These are phyloP conservation scores for Lipomyces yamadae DNA, from an alignment of 805 yeast species.

Conservation along the genomic window DNA sequence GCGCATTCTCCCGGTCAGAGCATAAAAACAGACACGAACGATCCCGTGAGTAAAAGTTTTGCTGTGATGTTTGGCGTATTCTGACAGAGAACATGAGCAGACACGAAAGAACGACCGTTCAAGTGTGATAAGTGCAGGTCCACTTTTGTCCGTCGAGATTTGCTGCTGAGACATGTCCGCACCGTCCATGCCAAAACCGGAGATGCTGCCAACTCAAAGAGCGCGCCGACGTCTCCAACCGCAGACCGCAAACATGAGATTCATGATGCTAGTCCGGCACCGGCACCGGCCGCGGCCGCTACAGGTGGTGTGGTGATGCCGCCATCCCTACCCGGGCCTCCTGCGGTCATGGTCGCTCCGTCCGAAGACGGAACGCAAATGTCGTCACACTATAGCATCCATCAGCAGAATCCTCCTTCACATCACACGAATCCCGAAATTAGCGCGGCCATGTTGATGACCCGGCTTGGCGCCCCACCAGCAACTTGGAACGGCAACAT, in stretches of 20 bases:
- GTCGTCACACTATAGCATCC: neutral
- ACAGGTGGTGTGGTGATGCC: neutral
- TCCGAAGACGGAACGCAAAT: neutral
- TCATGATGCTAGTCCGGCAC: too few relatives aligned
- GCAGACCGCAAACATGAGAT: neutral
- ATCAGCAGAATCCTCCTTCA: neutral
- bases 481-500: neutral
- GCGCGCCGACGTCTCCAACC: neutral
- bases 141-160: slow-evolving; percentile 76
- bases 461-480: slow-evolving; percentile 24
- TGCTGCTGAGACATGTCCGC: slow-evolving; percentile 74
- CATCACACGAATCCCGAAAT: slow-evolving; percentile 14
- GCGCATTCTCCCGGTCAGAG: slow-evolving; percentile 79
- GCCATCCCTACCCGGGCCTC: slow-evolving; percentile 11
- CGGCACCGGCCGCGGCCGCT: too few relatives aligned
- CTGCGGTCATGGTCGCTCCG: neutral
- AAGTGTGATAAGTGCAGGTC: slow-evolving; percentile 71
- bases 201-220: neutral
- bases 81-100: slow-evolving; percentile 11
- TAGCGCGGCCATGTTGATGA: slow-evolving; percentile 26
- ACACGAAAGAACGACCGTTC: slow-evolving; percentile 80
- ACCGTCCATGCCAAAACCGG: slow-evolving; percentile 62
- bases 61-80: neutral
- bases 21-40: slow-evolving; percentile 79
- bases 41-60: slow-evolving; percentile 50